phyloP scores from a whole-genome alignment of 73 alveolate species.

The Stentor coeruleus region DNA sequence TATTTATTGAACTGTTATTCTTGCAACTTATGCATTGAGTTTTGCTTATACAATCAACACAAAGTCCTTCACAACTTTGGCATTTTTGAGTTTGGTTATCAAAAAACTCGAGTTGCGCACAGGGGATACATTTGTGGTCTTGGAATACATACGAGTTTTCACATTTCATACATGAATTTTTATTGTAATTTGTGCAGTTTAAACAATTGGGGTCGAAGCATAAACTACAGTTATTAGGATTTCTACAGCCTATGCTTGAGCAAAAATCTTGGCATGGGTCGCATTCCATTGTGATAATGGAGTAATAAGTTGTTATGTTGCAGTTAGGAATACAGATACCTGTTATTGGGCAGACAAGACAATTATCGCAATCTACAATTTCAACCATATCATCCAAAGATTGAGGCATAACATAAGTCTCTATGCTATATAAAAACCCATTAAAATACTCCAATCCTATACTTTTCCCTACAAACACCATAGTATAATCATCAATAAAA shows the following conservation, averaged over 20 bases:
- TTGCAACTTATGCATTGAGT: background rate
- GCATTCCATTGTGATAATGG: no score
- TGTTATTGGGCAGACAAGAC: background rate
- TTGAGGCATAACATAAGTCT: background rate
- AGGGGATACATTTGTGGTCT: background rate
- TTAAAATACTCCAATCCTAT: no score
- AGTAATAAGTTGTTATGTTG: no score
- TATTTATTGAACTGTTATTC: background rate
- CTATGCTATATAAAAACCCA: background rate
- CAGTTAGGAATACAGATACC: background rate
- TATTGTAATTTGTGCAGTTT: background rate
- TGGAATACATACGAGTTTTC: background rate
- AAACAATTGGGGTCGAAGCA: background rate
- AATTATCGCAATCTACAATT: background rate
- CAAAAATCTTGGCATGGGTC: background rate
- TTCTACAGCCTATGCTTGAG: conserved; percentile 12
- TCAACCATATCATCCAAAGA: background rate
- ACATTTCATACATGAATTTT: background rate
- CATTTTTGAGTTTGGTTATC: background rate
- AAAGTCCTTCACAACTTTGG: background rate
- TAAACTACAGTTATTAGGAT: background rate
- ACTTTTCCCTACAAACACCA: background rate
- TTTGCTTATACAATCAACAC: background rate
- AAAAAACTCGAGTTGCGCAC: background rate
- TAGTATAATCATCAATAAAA: background rate